Conservation (phyloP, 768 basidiomycete species). For the Fomitopsis pulvina region DNA sequence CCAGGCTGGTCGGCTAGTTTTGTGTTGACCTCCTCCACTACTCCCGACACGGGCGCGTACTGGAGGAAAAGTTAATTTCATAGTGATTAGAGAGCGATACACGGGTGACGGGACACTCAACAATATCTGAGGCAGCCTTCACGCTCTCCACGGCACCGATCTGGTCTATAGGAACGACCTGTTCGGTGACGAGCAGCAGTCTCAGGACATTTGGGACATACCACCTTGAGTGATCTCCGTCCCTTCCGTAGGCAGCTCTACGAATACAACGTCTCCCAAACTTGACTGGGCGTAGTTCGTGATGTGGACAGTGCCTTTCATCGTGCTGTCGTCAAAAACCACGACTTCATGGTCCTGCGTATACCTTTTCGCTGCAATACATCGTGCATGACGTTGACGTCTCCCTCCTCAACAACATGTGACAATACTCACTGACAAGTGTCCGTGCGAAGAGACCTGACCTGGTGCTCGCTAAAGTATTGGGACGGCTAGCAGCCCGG, state of each 20-base stretch:
- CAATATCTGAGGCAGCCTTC: conserved; percentile 94
- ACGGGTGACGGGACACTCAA: conserved; percentile 31
- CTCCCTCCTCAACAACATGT: not conserved
- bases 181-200: not conserved
- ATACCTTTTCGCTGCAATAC: conserved; percentile 61
- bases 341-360: conserved; percentile 88
- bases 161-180: conserved; percentile 42
- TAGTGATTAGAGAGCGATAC: not conserved
- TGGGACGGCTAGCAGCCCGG: conserved; percentile 20
- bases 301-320: conserved; percentile 76
- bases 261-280: conserved; percentile 95
- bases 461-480: conserved; percentile 17
- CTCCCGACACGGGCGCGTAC: conserved; percentile 93
- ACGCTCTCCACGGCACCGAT: conserved; percentile 95
- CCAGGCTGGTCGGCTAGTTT: conserved; percentile 59
- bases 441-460: conserved; percentile 36
- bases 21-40: conserved; percentile 74
- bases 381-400: conserved; percentile 6
- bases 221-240: conserved; percentile 64
- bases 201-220: conserved; percentile 31
- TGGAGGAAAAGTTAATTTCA: conserved; percentile 23
- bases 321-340: conserved; percentile 67
- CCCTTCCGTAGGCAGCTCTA: conserved; percentile 75
- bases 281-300: conserved; percentile 89
- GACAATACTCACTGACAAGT: conserved; percentile 50